These are phyloP conservation scores for Arthrobotrys sphaeroides DNA, from an alignment of 2,329 filamentous ascomycete genomes.

Conservation along the genomic window DNA sequence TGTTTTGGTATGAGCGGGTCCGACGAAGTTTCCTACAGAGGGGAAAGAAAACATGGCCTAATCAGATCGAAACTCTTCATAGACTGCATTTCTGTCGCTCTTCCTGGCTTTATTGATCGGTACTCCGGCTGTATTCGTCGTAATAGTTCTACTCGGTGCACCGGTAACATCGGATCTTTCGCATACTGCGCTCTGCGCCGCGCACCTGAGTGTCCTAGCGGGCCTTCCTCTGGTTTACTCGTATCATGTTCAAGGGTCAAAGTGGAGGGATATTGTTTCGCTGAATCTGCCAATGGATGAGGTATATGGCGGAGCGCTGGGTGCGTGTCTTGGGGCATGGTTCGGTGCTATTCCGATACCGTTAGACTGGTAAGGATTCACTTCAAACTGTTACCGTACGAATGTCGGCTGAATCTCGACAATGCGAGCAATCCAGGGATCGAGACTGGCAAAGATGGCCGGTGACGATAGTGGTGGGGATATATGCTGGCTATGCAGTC, in stretches of 20 bases:
- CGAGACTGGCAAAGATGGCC: slow-evolving; percentile 99
- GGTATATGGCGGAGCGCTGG: slow-evolving; percentile 82
- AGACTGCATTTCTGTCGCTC: slow-evolving; percentile 78
- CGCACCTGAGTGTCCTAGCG: slow-evolving; percentile 81
- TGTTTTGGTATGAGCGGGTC: slow-evolving; percentile 20
- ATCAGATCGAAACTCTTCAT: slow-evolving; percentile 18
- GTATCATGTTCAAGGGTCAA: slow-evolving; percentile 76
- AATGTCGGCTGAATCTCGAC: neutral
- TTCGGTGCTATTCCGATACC: slow-evolving; percentile 93
- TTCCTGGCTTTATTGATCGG: slow-evolving; percentile 66
- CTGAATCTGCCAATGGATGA: slow-evolving; percentile 80
- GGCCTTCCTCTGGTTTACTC: slow-evolving; percentile 84
- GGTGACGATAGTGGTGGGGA: slow-evolving; percentile 84
- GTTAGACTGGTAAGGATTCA: slow-evolving; percentile 76
- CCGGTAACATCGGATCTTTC: slow-evolving; percentile 81
- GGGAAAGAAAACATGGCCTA: neutral
- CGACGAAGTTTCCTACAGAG: neutral
- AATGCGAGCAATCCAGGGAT: slow-evolving; percentile 69
- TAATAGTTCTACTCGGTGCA: slow-evolving; percentile 88
- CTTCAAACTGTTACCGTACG: neutral
- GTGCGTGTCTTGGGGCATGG: slow-evolving; percentile 84
- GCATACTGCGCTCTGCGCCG: slow-evolving; percentile 81
- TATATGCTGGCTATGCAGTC: slow-evolving; percentile 79
- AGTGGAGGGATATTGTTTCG: slow-evolving; percentile 76
- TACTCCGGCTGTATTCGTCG: slow-evolving; percentile 67